Conservation (phyloP, 2,329 filamentous ascomycete species). For the Fusarium burgessii region DNA sequence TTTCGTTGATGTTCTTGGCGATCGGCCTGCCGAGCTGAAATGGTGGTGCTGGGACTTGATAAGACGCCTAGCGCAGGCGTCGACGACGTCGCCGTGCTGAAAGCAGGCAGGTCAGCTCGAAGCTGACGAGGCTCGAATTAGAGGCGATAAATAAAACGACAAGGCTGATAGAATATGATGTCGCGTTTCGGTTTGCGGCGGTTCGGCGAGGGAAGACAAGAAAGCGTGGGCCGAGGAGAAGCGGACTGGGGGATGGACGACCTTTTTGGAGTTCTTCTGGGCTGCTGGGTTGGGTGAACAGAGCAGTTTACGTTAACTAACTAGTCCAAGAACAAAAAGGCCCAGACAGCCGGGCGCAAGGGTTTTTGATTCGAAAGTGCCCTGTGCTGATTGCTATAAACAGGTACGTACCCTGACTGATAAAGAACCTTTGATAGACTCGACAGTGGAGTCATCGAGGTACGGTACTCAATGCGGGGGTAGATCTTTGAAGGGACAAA, state of each 20-base stretch:
- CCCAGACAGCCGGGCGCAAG: constrained; percentile 10
- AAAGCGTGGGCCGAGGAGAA: constrained; percentile 45
- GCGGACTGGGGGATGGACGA: constrained; percentile 40
- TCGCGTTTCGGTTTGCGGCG: constrained; percentile 52
- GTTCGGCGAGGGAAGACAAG: constrained; percentile 48
- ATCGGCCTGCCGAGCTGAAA: constrained; percentile 20
- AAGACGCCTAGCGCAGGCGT: constrained; percentile 16
- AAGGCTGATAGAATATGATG: constrained; percentile 32
- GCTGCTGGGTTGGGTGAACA: constrained; percentile 37
- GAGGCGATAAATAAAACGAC: constrained; percentile 10
- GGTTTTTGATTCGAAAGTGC: constrained; percentile 31
- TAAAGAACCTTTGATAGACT: neutral
- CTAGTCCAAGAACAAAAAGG: neutral
- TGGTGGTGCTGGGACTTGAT: constrained; percentile 13
- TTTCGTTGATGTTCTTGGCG: constrained; percentile 16
- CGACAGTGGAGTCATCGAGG: constrained; percentile 21
- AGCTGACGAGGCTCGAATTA: constrained; percentile 18
- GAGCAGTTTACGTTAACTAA: neutral
- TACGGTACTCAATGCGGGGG: constrained; percentile 25
- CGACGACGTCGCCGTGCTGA: constrained; percentile 22
- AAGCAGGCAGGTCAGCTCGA: constrained; percentile 31
- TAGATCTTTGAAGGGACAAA: constrained; percentile 3
- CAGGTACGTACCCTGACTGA: constrained; percentile 31
- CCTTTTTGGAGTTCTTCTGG: constrained; percentile 46
- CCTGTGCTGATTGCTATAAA: constrained; percentile 16